These are phyloP conservation scores for Cyclotella choctawhatcheeana DNA, from an alignment of 108 stramenopile genomes.

Conservation along the genomic window DNA sequence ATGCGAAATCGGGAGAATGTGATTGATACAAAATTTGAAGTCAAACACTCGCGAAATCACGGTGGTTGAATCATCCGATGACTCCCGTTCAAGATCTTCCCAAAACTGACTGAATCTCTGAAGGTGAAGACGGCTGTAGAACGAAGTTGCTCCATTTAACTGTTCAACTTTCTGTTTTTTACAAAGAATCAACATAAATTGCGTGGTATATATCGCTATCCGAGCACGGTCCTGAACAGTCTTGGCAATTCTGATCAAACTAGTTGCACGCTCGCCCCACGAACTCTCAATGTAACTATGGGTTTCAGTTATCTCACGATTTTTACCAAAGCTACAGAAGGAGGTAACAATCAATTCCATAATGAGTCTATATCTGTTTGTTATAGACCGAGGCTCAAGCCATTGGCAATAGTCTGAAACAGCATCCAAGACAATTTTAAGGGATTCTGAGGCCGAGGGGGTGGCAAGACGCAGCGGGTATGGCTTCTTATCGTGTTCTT, in stretches of 20 bases:
- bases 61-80: slow-evolving; percentile 12
- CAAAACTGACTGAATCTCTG: slow-evolving; percentile 40
- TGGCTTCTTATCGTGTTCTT: slow-evolving; percentile 29
- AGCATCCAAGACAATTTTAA: slow-evolving; percentile 33
- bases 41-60: slow-evolving; percentile 39
- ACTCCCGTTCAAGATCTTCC: slow-evolving; percentile 30
- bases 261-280: slow-evolving; percentile 34
- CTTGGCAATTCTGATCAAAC: slow-evolving; percentile 21
- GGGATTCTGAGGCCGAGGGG: slow-evolving; percentile 39
- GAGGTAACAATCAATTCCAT: slow-evolving; percentile 24
- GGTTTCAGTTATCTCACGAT: not conserved
- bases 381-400: slow-evolving; percentile 29
- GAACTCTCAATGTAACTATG: not conserved
- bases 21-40: slow-evolving; percentile 14
- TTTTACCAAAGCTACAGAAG: slow-evolving; percentile 13
- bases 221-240: slow-evolving; percentile 27
- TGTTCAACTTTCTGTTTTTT: not conserved
- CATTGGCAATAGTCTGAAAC: slow-evolving; percentile 45
- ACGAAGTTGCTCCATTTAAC: slow-evolving; percentile 9
- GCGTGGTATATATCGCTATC: slow-evolving; percentile 35
- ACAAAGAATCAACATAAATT: slow-evolving; percentile 41
- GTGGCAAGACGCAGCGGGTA: slow-evolving; percentile 34
- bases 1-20: slow-evolving; percentile 39
- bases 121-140: slow-evolving; percentile 37
- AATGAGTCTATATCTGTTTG: slow-evolving; percentile 26